phyloP scores from a whole-genome alignment of 73 alveolate species.

The Effrenium voratum region DNA sequence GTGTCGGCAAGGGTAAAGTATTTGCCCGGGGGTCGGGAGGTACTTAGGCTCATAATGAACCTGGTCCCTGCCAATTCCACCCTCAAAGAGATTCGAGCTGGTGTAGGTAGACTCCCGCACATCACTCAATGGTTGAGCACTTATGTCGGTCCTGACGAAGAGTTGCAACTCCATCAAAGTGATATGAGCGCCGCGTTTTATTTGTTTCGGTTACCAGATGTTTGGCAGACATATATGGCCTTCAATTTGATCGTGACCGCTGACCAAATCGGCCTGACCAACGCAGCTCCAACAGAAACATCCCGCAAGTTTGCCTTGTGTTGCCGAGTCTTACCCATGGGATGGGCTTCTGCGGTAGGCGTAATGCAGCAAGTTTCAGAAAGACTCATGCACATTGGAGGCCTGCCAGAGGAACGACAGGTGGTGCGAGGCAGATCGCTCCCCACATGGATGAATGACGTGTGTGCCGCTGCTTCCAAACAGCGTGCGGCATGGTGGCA shows the following conservation, averaged over 20 bases:
- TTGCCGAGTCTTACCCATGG: not conserved
- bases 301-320: not conserved
- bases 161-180: not conserved
- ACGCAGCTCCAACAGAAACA: not conserved
- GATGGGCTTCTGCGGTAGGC: not conserved
- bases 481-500: not conserved
- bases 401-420: not conserved
- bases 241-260: not conserved
- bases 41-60: not conserved
- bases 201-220: not conserved
- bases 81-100: not conserved
- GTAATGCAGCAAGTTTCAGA: not conserved
- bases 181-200: constrained; percentile 7
- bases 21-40: not conserved
- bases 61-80: not conserved
- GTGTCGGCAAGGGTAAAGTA: not conserved
- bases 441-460: not conserved
- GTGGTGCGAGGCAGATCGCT: not conserved
- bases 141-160: not conserved
- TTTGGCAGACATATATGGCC: not conserved
- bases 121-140: not conserved
- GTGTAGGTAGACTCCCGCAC: not conserved
- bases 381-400: not conserved
- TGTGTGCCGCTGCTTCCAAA: not conserved
- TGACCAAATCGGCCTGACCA: not conserved